Conservation (phyloP, 345 rosid species). For the Acer campestre region DNA sequence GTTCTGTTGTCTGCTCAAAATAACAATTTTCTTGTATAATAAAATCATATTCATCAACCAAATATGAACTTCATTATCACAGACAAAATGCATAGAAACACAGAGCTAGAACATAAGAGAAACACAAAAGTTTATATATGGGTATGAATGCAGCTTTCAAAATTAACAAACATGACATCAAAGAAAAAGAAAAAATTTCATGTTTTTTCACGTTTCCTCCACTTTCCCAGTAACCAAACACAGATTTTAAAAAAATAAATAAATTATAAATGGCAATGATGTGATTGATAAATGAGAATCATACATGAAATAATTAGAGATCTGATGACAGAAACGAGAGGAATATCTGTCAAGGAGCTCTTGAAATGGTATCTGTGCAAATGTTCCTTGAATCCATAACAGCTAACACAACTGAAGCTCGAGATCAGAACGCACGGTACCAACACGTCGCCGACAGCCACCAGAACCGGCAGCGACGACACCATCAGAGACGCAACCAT, state of each 20-base stretch:
- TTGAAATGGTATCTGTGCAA: conserved; percentile 64
- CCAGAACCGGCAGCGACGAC: conserved; percentile 83
- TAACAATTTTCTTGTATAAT: background rate
- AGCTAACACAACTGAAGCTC: conserved; percentile 75
- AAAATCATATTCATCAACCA: background rate
- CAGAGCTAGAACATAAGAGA: too few relatives aligned
- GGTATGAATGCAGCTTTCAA: background rate
- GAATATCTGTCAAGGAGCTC: conserved; percentile 81
- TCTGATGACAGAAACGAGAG: conserved; percentile 81
- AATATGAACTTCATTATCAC: background rate
- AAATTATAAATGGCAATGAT: background rate
- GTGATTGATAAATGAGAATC: background rate
- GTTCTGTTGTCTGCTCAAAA: background rate
- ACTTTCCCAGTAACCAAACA: conserved; percentile 7
- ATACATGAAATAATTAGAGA: conserved; percentile 76
- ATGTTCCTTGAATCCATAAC: conserved; percentile 67
- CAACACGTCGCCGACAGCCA: conserved; percentile 70
- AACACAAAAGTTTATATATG: too few relatives aligned
- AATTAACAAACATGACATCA: background rate
- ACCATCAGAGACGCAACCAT: conserved; percentile 83
- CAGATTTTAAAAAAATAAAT: background rate
- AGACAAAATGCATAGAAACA: too few relatives aligned
- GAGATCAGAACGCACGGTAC: conserved; percentile 65
- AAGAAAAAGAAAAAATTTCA: background rate
- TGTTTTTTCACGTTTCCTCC: background rate